phyloP scores from a whole-genome alignment of 805 yeast species.

The Priceomyces castillae region DNA sequence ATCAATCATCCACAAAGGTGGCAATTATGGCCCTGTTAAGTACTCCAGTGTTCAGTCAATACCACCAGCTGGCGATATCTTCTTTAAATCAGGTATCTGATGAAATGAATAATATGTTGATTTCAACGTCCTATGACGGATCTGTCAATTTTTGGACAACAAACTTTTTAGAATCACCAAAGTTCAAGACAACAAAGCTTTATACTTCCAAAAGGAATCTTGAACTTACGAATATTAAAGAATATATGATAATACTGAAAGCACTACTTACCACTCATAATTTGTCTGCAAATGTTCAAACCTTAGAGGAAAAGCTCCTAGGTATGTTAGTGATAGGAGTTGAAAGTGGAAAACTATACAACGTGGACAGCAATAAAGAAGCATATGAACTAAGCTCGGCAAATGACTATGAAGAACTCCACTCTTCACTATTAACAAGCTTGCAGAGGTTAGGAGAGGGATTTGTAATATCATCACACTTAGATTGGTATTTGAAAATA shows the following conservation, averaged over 20 bases:
- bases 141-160: constrained; percentile 33
- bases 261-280: neutral
- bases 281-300: neutral
- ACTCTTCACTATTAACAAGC: constrained; percentile 4
- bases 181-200: constrained; percentile 15
- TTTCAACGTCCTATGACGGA: constrained; percentile 25
- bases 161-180: constrained; percentile 30
- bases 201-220: constrained; percentile 5
- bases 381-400: constrained; percentile 2
- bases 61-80: constrained; percentile 22
- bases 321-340: constrained; percentile 19
- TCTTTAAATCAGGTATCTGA: constrained; percentile 20
- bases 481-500: constrained; percentile 23
- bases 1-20: constrained; percentile 8
- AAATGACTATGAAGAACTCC: constrained; percentile 4
- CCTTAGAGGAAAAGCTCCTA: constrained; percentile 16
- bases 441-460: constrained; percentile 4
- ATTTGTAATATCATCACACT: constrained; percentile 16
- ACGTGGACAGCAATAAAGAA: constrained; percentile 15
- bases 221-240: constrained; percentile 2
- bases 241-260: constrained; percentile 3
- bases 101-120: constrained; percentile 19
- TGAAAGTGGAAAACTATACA: constrained; percentile 17
- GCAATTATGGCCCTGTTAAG: constrained; percentile 20
- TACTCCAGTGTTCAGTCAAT: constrained; percentile 20